Evolutionary conservation across 73 alveolate genomes (phyloP), one percentile per base, ranked within the genome.

Genomic region (Symbiodinium natans): DNA sequence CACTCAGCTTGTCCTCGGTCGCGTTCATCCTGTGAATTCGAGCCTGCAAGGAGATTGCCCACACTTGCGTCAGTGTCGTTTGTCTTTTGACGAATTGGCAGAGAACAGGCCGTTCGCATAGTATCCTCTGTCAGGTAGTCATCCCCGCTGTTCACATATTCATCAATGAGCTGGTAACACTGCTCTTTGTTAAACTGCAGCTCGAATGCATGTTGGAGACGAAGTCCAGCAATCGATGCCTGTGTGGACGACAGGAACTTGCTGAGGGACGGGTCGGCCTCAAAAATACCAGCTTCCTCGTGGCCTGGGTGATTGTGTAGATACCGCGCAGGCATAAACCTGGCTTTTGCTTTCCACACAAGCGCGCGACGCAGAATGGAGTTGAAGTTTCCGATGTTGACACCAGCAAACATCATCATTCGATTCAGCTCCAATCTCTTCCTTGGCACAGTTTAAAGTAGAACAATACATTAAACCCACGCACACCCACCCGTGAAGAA

Each of bases 71-170:
- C n/a, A n/a, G n/a, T n/a, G n/a, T n/a, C n/a, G n/a, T n/a, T n/a
- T n/a, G n/a, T n/a, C n/a, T n/a, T n/a, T n/a, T n/a, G n/a, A n/a
- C n/a, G n/a, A n/a, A n/a, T n/a, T n/a, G n/a, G n/a, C 23, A 77
- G 52, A 5, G 52, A 46, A n/a, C 86, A 77, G 1, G 48, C 39
- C 27, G 13, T 34, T 4, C 86, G 86, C 86, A 77, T n/a, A 15
- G 29, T 77, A 52, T n/a, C 46, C n/a, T 77, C 86, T 33, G 92
- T 83, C 29, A 83, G 34, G 21, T 31, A 40, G 36, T 31, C 92
- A 29, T 83, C 92, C 38, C 92, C 92, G 11, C 92, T 74, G 17
- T 25, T 23, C 68, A 74, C 92, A 83, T 83, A 40, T 19, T 83
- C 74, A 1, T 83, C 92, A 31, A 83, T 83, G 2, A 83, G 36